A percentile compares a stretch with the other conserved stretches of the same genome.
Conservation (phyloP, 208 protist species). For the Crithidia expoeki region DNA sequence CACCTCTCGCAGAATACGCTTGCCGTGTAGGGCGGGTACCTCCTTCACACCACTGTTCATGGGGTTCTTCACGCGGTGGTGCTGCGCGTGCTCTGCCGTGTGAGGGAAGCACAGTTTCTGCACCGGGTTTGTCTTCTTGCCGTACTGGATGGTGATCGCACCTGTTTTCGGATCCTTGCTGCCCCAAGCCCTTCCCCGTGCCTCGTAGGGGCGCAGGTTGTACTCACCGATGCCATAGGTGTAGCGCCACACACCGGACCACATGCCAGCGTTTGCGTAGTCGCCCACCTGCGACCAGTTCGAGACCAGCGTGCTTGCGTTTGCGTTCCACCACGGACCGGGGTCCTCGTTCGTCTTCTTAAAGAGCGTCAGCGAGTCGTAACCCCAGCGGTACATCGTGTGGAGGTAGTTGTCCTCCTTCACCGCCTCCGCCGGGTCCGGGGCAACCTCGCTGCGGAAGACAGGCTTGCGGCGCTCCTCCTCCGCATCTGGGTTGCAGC, state of each 20-base stretch:
- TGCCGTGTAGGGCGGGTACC: constrained; percentile 75
- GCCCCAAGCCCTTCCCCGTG: constrained; percentile 79
- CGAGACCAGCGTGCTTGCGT: constrained; percentile 81
- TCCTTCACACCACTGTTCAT: constrained; percentile 52
- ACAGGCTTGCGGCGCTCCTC: constrained; percentile 85
- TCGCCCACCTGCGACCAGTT: constrained; percentile 91
- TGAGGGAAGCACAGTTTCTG: constrained; percentile 79
- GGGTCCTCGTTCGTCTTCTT: constrained; percentile 88
- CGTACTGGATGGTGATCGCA: constrained; percentile 62
- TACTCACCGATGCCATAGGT: constrained; percentile 89
- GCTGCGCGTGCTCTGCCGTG: constrained; percentile 82
- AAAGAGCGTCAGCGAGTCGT: constrained; percentile 88
- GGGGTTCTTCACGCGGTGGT: constrained; percentile 82
- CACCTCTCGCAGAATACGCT: constrained; percentile 86
- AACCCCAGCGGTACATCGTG: constrained; percentile 87
- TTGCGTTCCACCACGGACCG: constrained; percentile 90
- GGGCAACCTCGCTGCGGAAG: constrained; percentile 75
- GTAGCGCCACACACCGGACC: constrained; percentile 89
- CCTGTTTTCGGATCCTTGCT: constrained; percentile 58
- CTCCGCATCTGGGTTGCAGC: constrained; percentile 85
- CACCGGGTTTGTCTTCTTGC: constrained; percentile 31
- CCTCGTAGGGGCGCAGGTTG: constrained; percentile 84
- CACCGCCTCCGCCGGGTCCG: constrained; percentile 7
- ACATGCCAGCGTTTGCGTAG: constrained; percentile 89
- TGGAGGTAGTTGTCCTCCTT: constrained; percentile 53